Percentiles rank a stretch among this genome's conserved stretches.
phyloP scores from a whole-genome alignment of 208 protist genomes.

The Leishmania lainsoni region DNA sequence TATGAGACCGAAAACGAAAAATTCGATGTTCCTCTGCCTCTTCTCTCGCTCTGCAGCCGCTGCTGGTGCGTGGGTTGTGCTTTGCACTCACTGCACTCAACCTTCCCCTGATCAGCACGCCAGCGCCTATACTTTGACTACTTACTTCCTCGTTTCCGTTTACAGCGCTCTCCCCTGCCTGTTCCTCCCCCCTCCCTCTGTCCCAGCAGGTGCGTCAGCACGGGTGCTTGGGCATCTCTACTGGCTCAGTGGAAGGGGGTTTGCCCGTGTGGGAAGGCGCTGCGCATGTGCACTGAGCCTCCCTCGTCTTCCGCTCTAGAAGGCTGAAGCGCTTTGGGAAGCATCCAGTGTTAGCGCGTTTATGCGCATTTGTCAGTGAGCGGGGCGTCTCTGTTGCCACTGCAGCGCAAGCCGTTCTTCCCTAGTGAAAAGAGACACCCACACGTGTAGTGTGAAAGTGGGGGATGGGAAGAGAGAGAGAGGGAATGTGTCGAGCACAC shows the following conservation, averaged over 20 bases:
- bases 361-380: too few relatives aligned
- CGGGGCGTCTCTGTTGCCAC: too few relatives aligned
- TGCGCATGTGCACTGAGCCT: not conserved
- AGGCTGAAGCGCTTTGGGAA: too few relatives aligned
- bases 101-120: not conserved
- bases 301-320: not conserved
- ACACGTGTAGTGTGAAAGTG: too few relatives aligned
- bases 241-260: not conserved
- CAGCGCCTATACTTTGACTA: not conserved
- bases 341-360: too few relatives aligned
- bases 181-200: not conserved
- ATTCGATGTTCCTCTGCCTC: too few relatives aligned
- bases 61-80: too few relatives aligned
- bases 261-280: not conserved
- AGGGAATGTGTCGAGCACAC: not conserved
- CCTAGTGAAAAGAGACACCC: not conserved
- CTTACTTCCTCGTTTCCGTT: not conserved
- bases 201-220: too few relatives aligned
- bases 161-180: not conserved
- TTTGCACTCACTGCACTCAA: too few relatives aligned
- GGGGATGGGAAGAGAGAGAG: not conserved
- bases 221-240: not conserved
- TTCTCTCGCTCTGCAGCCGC: too few relatives aligned
- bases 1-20: not conserved
- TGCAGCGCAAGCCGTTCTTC: too few relatives aligned